phyloP scores from a whole-genome alignment of 2,329 filamentous ascomycete species.

The Blastomyces parvus region DNA sequence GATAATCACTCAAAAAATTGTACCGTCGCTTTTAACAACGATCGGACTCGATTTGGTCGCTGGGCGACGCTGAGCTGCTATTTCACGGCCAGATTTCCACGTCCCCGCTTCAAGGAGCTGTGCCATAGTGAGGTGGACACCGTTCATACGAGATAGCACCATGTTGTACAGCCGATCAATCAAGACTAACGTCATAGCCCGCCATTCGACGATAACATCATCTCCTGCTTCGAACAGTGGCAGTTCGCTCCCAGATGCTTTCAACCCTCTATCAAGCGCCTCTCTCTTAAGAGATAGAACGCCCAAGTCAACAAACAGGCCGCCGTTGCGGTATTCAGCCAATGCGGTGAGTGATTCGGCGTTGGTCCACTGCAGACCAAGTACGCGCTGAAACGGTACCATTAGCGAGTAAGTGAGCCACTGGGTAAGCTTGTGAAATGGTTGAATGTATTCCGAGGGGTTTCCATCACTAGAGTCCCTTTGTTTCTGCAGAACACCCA shows the following conservation, averaged over 20 bases:
- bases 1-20: slow-evolving; percentile 24
- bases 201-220: slow-evolving; percentile 57
- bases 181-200: slow-evolving; percentile 53
- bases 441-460: slow-evolving; percentile 34
- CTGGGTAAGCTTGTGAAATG: slow-evolving; percentile 57
- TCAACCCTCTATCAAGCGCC: slow-evolving; percentile 36
- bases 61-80: slow-evolving; percentile 28
- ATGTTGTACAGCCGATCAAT: slow-evolving; percentile 46
- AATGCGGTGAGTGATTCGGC: slow-evolving; percentile 54
- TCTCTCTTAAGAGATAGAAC: slow-evolving; percentile 45
- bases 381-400: slow-evolving; percentile 50
- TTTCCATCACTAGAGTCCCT: slow-evolving; percentile 12
- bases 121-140: slow-evolving; percentile 37
- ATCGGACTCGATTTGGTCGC: slow-evolving; percentile 31
- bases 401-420: slow-evolving; percentile 67
- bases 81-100: slow-evolving; percentile 41
- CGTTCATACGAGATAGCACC: slow-evolving; percentile 36
- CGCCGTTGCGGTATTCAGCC: slow-evolving; percentile 64
- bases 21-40: slow-evolving; percentile 33
- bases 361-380: slow-evolving; percentile 45
- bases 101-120: slow-evolving; percentile 47
- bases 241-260: slow-evolving; percentile 33
- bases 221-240: slow-evolving; percentile 49
- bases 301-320: slow-evolving; percentile 54
- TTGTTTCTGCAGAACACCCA: slow-evolving; percentile 19